Evolutionary conservation across 1,284 basidiomycete genomes (phyloP).

Genomic region (Cutaneotrichosporon sp.): DNA sequence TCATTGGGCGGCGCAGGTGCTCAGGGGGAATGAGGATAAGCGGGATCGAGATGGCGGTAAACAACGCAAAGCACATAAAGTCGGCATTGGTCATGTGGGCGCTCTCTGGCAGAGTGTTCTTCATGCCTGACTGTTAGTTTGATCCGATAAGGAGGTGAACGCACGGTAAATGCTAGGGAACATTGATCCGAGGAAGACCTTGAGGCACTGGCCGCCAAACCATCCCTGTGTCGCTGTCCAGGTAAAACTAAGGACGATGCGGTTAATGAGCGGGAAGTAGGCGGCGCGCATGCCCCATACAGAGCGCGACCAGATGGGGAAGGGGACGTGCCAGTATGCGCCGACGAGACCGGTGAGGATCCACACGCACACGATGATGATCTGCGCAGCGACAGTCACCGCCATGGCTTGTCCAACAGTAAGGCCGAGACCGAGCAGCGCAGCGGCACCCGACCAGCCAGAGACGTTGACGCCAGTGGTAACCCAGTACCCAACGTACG

Average conservation of each 20-base stretch:
- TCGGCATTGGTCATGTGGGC: constrained; percentile 34
- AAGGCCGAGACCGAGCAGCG: constrained; percentile 28
- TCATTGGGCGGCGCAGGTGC: constrained; percentile 43
- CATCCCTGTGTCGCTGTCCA: constrained; percentile 35
- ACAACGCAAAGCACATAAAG: constrained; percentile 48
- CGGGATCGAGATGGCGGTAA: constrained; percentile 42
- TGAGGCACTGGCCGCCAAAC: constrained; percentile 47
- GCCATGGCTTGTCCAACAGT: constrained; percentile 31
- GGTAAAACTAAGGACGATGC: constrained; percentile 32
- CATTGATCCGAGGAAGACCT: constrained; percentile 42
- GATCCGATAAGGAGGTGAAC: too few relatives aligned
- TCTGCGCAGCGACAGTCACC: constrained; percentile 23
- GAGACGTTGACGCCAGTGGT: constrained; percentile 26
- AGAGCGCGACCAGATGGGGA: constrained; percentile 27
- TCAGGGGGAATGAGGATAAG: constrained; percentile 39
- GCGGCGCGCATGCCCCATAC: constrained; percentile 29
- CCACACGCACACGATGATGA: constrained; percentile 19
- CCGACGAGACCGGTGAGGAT: constrained; percentile 26
- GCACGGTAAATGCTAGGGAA: constrained; percentile 29
- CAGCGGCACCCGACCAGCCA: constrained; percentile 27
- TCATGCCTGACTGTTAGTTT: constrained; percentile 14
- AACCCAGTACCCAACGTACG: constrained; percentile 27
- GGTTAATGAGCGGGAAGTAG: constrained; percentile 28
- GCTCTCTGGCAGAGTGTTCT: constrained; percentile 30
- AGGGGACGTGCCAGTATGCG: constrained; percentile 31